Evolutionary conservation across 2,329 filamentous ascomycete genomes (phyloP), one percentile per base, ranked within the genome.

Genomic region (Amylocarpus encephaloides): DNA sequence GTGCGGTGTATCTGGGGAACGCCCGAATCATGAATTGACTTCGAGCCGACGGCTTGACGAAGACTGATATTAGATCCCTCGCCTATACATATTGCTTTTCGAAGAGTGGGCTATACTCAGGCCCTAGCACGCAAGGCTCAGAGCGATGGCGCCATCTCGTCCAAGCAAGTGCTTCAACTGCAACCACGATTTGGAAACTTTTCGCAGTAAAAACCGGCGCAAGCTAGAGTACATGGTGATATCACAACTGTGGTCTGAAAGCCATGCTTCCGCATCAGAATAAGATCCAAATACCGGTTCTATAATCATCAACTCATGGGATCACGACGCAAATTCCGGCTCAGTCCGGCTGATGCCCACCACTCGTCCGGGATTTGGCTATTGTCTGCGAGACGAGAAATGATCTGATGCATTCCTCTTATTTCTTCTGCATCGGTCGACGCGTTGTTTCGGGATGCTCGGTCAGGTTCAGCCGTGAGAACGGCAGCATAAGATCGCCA

Each of bases 361-460:
- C 85, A 91, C 56, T 88, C 83, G 54, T 93, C 87, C 0, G 87
- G 85, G 48, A 93, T 85, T 59, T 91, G 86, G 62, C 88, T 79
- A 19, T 86, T 74, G 15, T 79, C 76, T 32, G 83, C 80, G 48
- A 94, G 74, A 39, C 80, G 77, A 58, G 84, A 80, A 33, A 93
- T 75, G 42, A 94, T 85, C 45, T 76, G 75, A 59, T 87, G 83
- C 77, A 91, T 85, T 41, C 83, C 79, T 18, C 78, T 75, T 22
- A 86, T 66, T 32, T 54, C 47, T n/a, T 60, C 58, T 13, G 53
- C 49, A 35, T 53, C 61, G 51, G 16, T 62, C 54, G 45, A 61
- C 61, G 11, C 62, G 60, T 43, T 66, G 59, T 18, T 67, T 59
- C 50, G 66, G 58, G 42, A 29, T 16, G 36, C 30, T 26, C 19